Conservation (phyloP, 108 stramenopile genomes). For the Fragilaria crotonensis region DNA sequence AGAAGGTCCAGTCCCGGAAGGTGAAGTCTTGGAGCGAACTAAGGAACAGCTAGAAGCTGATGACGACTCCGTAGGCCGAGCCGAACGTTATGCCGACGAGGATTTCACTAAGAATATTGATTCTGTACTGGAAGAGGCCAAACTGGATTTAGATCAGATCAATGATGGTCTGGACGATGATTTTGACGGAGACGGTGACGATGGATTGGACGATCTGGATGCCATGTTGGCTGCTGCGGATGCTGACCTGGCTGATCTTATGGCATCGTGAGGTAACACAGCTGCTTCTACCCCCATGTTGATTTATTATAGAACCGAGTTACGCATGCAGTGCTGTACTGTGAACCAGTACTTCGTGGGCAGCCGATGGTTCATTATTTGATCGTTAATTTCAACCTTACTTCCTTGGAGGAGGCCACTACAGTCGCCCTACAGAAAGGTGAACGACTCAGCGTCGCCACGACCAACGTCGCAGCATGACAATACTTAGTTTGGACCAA, state of each 20-base stretch:
- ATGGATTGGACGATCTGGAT: constrained; percentile 72
- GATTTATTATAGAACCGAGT: too few species aligned
- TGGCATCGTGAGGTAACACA: constrained; percentile 52
- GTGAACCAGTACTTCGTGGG: too few species aligned
- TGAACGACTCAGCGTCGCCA: too few species aligned
- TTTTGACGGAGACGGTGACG: constrained; percentile 20
- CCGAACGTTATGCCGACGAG: constrained; percentile 24
- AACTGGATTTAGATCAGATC: constrained; percentile 54
- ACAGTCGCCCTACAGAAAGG: too few species aligned
- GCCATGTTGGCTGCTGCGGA: constrained; percentile 80
- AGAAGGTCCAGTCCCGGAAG: constrained; percentile 38
- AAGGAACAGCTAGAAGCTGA: constrained; percentile 30
- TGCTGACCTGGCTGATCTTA: constrained; percentile 69
- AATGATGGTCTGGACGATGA: constrained; percentile 30
- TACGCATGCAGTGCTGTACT: too few species aligned
- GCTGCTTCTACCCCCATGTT: too few species aligned
- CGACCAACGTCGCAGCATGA: too few species aligned
- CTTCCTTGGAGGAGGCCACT: too few species aligned
- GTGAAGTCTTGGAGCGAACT: constrained; percentile 56
- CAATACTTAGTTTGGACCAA: too few species aligned
- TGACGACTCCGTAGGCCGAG: constrained; percentile 20
- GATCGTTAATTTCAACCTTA: too few species aligned
- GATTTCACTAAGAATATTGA: constrained; percentile 49
- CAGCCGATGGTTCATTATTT: too few species aligned
- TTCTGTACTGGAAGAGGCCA: constrained; percentile 59